Evolutionary conservation across 768 basidiomycete genomes (phyloP).

Genomic region (Mrakia hoshinonis): DNA sequence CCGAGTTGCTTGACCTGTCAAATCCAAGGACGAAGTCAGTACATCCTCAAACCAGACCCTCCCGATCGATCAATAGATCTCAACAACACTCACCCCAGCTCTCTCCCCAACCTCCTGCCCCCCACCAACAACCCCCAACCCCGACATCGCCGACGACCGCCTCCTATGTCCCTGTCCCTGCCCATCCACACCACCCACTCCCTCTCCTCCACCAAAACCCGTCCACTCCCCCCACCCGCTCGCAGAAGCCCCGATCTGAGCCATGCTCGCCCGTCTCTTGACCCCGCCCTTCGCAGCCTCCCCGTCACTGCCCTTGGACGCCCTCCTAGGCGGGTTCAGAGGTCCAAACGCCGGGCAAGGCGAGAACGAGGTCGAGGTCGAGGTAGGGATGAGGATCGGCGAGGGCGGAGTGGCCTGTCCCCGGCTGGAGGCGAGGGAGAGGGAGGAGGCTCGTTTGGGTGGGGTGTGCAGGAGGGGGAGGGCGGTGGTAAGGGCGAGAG

Average conservation of each 20-base stretch:
- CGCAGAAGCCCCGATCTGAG: neutral
- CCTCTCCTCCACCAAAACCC: neutral
- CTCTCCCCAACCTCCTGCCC: neutral
- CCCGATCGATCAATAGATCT: neutral
- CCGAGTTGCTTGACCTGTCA: neutral
- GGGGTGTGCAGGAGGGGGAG: too few species aligned
- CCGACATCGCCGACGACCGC: too few species aligned
- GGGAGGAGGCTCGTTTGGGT: too few species aligned
- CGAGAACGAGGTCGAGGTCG: neutral
- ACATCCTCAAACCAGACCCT: neutral
- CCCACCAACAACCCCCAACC: neutral
- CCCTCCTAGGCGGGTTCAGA: neutral
- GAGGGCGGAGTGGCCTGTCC: neutral
- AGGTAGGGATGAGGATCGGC: neutral
- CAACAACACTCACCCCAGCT: neutral
- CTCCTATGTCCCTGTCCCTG: too few species aligned
- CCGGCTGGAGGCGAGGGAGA: neutral
- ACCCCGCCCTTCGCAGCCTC: neutral
- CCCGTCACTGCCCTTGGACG: neutral
- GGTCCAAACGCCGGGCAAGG: too few species aligned
- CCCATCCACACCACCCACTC: neutral
- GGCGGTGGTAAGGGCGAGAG: neutral
- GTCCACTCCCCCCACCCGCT: neutral
- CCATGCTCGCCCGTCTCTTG: too few species aligned
- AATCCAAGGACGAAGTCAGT: neutral